These are phyloP conservation scores for Rugosomyces carneus DNA, from an alignment of 1,284 basidiomycete species.

Conservation along the genomic window DNA sequence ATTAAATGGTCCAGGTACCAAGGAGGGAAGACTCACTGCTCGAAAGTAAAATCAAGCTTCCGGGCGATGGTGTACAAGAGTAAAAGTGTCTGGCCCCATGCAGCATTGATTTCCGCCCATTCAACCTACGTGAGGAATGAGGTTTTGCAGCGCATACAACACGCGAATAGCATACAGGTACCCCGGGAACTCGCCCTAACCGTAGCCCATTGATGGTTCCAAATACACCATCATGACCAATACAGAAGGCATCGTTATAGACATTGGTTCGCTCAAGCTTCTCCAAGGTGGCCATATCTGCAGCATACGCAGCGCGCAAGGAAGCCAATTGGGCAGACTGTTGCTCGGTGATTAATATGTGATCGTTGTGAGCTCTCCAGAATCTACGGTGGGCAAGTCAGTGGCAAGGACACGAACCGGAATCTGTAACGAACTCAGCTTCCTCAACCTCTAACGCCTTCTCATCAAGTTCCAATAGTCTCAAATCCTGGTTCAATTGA, in stretches of 20 bases:
- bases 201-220: slow-evolving; percentile 97
- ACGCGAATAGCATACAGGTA: slow-evolving; percentile 45
- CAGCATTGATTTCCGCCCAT: slow-evolving; percentile 98
- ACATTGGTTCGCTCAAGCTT: slow-evolving; percentile 93
- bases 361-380: slow-evolving; percentile 75
- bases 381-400: slow-evolving; percentile 48
- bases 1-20: slow-evolving; percentile 11
- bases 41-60: slow-evolving; percentile 84
- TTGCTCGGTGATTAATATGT: slow-evolving; percentile 57
- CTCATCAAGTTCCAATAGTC: slow-evolving; percentile 70
- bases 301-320: slow-evolving; percentile 68
- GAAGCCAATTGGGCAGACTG: slow-evolving; percentile 67
- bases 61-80: slow-evolving; percentile 86
- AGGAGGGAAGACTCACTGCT: slow-evolving; percentile 49
- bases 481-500: slow-evolving; percentile 70
- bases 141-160: slow-evolving; percentile 1
- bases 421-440: slow-evolving; percentile 53
- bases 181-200: slow-evolving; percentile 78
- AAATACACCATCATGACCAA: slow-evolving; percentile 90
- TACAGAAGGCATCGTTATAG: slow-evolving; percentile 98
- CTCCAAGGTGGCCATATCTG: slow-evolving; percentile 71
- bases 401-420: not conserved
- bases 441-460: slow-evolving; percentile 71
- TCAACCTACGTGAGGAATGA: slow-evolving; percentile 57
- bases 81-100: slow-evolving; percentile 95